Evolutionary conservation across 176 grass and related monocot genomes (phyloP).

Genomic region (Phyllostachys edulis): DNA sequence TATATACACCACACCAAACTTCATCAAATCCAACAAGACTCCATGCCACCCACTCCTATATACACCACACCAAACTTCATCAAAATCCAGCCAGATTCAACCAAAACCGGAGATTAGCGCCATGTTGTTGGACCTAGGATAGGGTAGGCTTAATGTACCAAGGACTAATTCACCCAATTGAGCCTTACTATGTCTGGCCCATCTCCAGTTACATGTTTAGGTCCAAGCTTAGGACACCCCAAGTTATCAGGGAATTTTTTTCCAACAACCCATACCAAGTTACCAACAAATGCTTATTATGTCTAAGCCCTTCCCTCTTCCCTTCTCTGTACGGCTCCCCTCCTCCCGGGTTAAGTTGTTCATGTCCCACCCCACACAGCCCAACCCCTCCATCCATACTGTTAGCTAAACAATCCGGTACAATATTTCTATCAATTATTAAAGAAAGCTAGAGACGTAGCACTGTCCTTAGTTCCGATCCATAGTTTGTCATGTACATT

Average conservation of each 20-base stretch:
- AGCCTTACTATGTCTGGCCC: not conserved
- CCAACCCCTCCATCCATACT: not conserved
- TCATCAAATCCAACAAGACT: not conserved
- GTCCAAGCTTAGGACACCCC: not conserved
- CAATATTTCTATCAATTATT: not conserved
- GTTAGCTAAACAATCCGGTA: not conserved
- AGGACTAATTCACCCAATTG: not conserved
- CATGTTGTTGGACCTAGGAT: not conserved
- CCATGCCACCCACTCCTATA: not conserved
- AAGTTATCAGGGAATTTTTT: not conserved
- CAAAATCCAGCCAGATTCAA: not conserved
- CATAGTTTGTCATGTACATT: not conserved
- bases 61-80: not conserved
- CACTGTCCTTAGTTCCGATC: not conserved
- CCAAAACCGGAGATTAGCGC: not conserved
- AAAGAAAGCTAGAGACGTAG: not conserved
- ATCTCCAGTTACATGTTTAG: not conserved
- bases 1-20: not conserved
- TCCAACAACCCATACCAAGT: not conserved
- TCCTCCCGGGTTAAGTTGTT: not conserved
- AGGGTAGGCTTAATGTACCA: not conserved
- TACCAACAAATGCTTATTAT: conserved; percentile 9
- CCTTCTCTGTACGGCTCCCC: not conserved
- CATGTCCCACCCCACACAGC: not conserved
- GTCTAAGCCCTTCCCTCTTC: not conserved